Conservation (phyloP, 1,284 basidiomycete genomes). For the Phlebopus sp. region DNA sequence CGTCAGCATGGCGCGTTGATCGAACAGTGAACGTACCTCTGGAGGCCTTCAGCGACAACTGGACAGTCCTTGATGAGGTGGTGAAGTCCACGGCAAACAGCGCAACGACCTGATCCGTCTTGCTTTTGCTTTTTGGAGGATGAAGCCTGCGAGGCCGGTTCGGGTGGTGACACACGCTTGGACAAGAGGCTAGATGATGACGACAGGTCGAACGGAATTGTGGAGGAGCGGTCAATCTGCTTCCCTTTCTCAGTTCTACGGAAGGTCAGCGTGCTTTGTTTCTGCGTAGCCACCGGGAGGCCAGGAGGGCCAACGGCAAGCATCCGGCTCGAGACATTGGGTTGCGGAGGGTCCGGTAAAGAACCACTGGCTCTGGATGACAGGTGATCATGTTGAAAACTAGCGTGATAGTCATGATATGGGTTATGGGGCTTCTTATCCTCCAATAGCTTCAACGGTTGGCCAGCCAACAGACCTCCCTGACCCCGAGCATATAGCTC, state of each 20-base stretch:
- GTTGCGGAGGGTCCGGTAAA: background rate
- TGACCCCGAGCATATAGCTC: conserved; percentile 53
- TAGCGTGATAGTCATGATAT: background rate
- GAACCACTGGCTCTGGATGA: conserved; percentile 3
- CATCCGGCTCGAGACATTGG: background rate
- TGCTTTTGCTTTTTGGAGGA: conserved; percentile 41
- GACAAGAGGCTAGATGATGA: conserved; percentile 21
- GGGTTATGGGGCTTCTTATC: background rate
- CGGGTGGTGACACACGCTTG: conserved; percentile 39
- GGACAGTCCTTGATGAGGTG: conserved; percentile 55
- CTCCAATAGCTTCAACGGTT: conserved; percentile 55
- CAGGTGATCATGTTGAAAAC: background rate
- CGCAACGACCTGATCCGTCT: conserved; percentile 32
- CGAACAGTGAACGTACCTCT: conserved; percentile 39
- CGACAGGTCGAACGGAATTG: background rate
- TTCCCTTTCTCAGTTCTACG: conserved; percentile 4
- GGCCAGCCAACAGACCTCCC: conserved; percentile 52
- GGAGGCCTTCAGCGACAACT: conserved; percentile 44
- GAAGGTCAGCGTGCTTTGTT: background rate
- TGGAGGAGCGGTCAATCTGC: background rate
- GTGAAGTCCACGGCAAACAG: conserved; percentile 43
- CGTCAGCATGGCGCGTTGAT: background rate
- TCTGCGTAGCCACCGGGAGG: background rate
- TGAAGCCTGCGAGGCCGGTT: conserved; percentile 17
- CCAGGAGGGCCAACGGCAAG: background rate